A percentile compares a stretch with the other conserved stretches of the same genome.
Conservation (phyloP, 2,329 filamentous ascomycete genomes). For the Colletotrichum sp. region DNA sequence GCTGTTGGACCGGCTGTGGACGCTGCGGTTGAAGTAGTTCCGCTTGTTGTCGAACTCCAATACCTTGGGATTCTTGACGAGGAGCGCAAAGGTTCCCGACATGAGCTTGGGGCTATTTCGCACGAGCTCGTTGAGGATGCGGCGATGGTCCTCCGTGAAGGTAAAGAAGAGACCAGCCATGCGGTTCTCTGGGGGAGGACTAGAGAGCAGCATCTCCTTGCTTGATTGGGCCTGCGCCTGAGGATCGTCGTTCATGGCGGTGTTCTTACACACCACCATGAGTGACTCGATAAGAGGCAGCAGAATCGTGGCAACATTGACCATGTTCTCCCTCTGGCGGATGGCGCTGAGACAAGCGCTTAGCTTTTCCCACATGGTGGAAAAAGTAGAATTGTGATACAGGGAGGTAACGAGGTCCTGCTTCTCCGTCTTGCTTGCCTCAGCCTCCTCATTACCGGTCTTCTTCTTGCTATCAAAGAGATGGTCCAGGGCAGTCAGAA, state of each 20-base stretch:
- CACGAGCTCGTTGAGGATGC: conserved; percentile 97
- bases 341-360: conserved; percentile 89
- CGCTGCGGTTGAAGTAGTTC: conserved; percentile 95
- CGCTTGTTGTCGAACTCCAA: conserved; percentile 99
- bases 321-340: conserved; percentile 89
- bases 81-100: conserved; percentile 94
- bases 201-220: conserved; percentile 73
- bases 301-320: conserved; percentile 95
- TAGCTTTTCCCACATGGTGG: conserved; percentile 88
- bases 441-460: conserved; percentile 51
- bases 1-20: conserved; percentile 73
- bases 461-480: conserved; percentile 86
- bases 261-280: conserved; percentile 99
- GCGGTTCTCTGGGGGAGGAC: conserved; percentile 76
- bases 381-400: conserved; percentile 91
- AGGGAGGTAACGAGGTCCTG: conserved; percentile 86
- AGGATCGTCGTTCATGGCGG: conserved; percentile 74
- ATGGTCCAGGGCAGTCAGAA: conserved; percentile 93
- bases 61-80: conserved; percentile 99
- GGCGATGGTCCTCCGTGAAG: conserved; percentile 96
- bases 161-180: conserved; percentile 95
- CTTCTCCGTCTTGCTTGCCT: conserved; percentile 67
- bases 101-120: conserved; percentile 97
- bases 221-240: conserved; percentile 43
- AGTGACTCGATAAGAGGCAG: conserved; percentile 93